Percentiles rank a stretch among this genome's conserved stretches.
These are phyloP conservation scores for Takashimella koratensis DNA, from an alignment of 1,284 basidiomycete genomes.

Conservation along the genomic window DNA sequence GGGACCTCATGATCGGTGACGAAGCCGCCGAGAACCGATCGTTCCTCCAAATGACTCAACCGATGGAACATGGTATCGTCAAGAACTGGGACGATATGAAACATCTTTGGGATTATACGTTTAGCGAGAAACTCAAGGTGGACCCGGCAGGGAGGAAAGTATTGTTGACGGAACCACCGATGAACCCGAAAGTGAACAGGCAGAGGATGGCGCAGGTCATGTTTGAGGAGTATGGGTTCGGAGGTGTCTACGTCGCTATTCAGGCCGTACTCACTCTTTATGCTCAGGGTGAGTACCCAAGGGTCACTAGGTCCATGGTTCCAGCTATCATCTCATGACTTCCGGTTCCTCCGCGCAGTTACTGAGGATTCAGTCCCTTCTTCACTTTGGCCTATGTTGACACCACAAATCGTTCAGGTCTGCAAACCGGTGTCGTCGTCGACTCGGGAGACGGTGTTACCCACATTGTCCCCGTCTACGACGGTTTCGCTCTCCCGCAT, in stretches of 20 bases:
- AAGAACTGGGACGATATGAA: constrained; percentile 99
- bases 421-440: constrained; percentile 96
- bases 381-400: no score
- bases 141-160: constrained; percentile 86
- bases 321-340: no score
- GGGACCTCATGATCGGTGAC: constrained; percentile 97
- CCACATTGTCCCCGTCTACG: constrained; percentile 97
- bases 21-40: constrained; percentile 91
- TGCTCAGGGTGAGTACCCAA: constrained; percentile 73
- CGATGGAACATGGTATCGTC: constrained; percentile 99
- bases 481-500: constrained; percentile 93
- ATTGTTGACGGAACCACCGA: constrained; percentile 96
- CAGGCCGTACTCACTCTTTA: constrained; percentile 98
- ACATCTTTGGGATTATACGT: constrained; percentile 97
- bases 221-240: constrained; percentile 98
- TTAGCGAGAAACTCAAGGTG: constrained; percentile 88
- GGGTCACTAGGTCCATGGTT: no score
- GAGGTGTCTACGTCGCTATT: constrained; percentile 94
- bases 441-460: constrained; percentile 99
- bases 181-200: constrained; percentile 94
- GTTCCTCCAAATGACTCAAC: constrained; percentile 93
- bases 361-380: no score
- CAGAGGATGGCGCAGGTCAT: constrained; percentile 96
- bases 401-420: no score
- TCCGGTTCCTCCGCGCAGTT: no score